A percentile compares a stretch with the other conserved stretches of the same genome.
Conservation (phyloP, 331 rosid genomes). For the Malus hybrid region DNA sequence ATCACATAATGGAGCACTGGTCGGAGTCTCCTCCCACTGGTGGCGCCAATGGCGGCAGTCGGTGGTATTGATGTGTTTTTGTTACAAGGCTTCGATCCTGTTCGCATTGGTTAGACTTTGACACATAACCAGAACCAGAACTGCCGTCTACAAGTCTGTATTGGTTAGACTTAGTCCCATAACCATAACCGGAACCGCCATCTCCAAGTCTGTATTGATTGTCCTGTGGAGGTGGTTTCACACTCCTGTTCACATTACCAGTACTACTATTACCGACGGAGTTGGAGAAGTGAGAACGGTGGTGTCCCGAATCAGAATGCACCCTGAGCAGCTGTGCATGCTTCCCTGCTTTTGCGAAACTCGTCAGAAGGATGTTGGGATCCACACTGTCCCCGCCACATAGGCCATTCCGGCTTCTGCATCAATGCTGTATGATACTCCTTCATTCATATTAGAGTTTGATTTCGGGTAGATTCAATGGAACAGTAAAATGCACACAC, state of each 20-base stretch:
- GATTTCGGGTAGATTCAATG: no score
- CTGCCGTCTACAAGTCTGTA: not conserved
- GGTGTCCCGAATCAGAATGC: constrained; percentile 4
- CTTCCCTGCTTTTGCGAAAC: constrained; percentile 9
- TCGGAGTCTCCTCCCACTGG: no score
- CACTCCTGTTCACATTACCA: not conserved
- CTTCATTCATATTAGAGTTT: no score
- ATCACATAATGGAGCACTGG: no score
- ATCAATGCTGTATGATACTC: constrained; percentile 6
- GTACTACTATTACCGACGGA: not conserved
- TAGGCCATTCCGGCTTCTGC: constrained; percentile 2
- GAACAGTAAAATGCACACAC: no score
- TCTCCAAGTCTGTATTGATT: not conserved
- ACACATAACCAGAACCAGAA: no score
- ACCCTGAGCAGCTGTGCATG: constrained; percentile 2
- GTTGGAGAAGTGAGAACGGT: not conserved
- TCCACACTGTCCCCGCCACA: not conserved
- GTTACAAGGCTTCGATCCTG: not conserved
- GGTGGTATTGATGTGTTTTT: no score
- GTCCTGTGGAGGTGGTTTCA: not conserved
- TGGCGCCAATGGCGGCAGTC: no score
- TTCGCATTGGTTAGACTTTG: not conserved
- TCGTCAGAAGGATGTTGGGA: not conserved
- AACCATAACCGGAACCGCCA: not conserved
- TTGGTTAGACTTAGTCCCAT: not conserved